Conservation (phyloP, 768 basidiomycete genomes). For the Mycena vulgaris region DNA sequence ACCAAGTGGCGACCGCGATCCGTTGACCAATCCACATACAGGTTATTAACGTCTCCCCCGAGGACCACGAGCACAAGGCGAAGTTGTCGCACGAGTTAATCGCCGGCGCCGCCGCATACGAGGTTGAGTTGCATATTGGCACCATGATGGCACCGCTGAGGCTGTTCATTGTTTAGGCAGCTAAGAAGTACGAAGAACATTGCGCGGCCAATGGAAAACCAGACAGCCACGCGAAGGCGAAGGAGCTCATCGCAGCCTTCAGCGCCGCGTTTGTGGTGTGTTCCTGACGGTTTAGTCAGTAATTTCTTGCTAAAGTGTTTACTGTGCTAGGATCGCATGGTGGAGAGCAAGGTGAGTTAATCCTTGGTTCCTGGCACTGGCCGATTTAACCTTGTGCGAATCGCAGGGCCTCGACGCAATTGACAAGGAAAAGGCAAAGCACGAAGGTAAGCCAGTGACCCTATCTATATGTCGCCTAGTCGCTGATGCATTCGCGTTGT, state of each 20-base stretch:
- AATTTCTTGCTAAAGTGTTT: no score
- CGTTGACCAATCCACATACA: neutral
- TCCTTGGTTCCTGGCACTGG: neutral
- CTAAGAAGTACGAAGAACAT: slow-evolving; percentile 76
- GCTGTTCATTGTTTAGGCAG: slow-evolving; percentile 58
- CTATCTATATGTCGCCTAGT: no score
- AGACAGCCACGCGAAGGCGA: slow-evolving; percentile 66
- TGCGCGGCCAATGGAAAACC: slow-evolving; percentile 63
- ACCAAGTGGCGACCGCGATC: neutral
- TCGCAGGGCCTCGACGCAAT: slow-evolving; percentile 29
- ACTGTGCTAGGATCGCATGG: slow-evolving; percentile 33
- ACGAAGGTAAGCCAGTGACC: slow-evolving; percentile 13
- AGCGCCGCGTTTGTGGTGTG: slow-evolving; percentile 68
- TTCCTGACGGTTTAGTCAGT: no score
- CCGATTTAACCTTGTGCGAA: neutral
- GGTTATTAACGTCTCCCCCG: slow-evolving; percentile 26
- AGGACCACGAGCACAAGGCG: slow-evolving; percentile 62
- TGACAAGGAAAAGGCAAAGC: slow-evolving; percentile 32
- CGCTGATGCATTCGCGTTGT: neutral
- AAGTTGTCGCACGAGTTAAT: slow-evolving; percentile 76
- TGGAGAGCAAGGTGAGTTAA: slow-evolving; percentile 33
- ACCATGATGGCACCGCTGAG: neutral
- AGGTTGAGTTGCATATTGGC: slow-evolving; percentile 62
- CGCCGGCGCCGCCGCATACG: slow-evolving; percentile 77
- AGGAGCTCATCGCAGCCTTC: slow-evolving; percentile 73